phyloP scores from a whole-genome alignment of 208 protist species.

The Tritrichomonas musculus region DNA sequence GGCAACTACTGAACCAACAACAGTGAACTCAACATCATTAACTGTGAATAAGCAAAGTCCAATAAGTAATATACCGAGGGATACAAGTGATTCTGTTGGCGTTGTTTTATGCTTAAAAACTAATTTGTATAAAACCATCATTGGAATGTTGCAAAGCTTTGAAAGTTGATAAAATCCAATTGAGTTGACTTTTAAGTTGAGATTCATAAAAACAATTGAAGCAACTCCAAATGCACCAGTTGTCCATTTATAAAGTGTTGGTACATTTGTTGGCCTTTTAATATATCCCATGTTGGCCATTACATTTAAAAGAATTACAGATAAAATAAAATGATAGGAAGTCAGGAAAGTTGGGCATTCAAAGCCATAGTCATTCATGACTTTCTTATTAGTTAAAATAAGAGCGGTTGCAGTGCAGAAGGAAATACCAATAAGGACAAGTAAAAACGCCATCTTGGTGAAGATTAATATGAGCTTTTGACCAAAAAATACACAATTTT shows the following conservation, averaged over 20 bases:
- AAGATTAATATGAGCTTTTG: no score
- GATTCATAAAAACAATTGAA: slow-evolving; percentile 27
- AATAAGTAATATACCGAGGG: not conserved
- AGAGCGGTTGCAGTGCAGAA: not conserved
- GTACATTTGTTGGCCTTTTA: not conserved
- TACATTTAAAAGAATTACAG: not conserved
- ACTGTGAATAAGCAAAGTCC: slow-evolving; percentile 13
- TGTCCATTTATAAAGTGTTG: not conserved
- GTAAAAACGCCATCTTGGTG: no score
- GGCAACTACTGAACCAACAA: not conserved
- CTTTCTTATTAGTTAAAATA: not conserved
- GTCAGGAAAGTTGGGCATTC: not conserved
- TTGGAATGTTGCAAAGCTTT: slow-evolving; percentile 12
- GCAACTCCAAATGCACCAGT: not conserved
- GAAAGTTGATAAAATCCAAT: slow-evolving; percentile 35
- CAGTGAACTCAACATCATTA: not conserved
- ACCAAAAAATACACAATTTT: no score
- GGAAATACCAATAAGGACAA: not conserved
- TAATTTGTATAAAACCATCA: not conserved
- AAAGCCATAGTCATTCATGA: not conserved
- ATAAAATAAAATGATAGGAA: not conserved
- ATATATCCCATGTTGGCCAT: not conserved
- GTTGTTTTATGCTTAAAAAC: not conserved
- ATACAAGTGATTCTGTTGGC: not conserved
- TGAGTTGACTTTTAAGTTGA: not conserved